These are phyloP conservation scores for Parafenestella ontariensis DNA, from an alignment of 2,329 filamentous ascomycete species.

Conservation along the genomic window DNA sequence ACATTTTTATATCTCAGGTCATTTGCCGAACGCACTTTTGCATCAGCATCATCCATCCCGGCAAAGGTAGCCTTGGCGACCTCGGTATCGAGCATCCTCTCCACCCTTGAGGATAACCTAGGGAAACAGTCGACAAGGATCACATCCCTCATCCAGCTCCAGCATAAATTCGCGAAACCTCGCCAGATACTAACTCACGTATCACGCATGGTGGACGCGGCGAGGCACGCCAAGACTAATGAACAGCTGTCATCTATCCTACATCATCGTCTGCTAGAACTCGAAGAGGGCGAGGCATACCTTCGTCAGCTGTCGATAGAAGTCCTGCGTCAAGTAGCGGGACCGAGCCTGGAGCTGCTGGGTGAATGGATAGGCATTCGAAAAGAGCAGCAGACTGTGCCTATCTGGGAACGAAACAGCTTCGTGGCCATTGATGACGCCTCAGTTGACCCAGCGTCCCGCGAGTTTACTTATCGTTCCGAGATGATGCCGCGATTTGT, in stretches of 20 bases:
- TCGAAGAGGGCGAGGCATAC: constrained; percentile 68
- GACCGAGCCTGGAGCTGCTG: constrained; percentile 71
- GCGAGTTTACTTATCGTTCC: constrained; percentile 69
- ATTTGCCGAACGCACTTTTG: constrained; percentile 48
- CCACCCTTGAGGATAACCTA: constrained; percentile 51
- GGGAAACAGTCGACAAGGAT: constrained; percentile 34
- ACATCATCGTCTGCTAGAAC: constrained; percentile 50
- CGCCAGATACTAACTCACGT: constrained; percentile 63
- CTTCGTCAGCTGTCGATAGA: constrained; percentile 71
- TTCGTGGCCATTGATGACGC: constrained; percentile 41
- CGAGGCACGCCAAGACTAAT: constrained; percentile 53
- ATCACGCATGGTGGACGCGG: constrained; percentile 55
- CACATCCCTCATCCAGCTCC: constrained; percentile 51
- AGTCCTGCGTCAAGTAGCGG: constrained; percentile 67
- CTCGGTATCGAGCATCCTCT: constrained; percentile 49
- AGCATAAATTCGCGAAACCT: constrained; percentile 53
- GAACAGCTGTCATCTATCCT: constrained; percentile 49
- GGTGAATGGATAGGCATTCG: constrained; percentile 77
- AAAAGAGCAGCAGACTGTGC: constrained; percentile 47
- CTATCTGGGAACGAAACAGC: constrained; percentile 35
- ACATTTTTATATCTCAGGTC: constrained; percentile 44
- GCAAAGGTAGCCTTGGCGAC: constrained; percentile 53
- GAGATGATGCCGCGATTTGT: constrained; percentile 76
- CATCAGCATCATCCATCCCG: constrained; percentile 44
- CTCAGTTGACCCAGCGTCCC: constrained; percentile 28